Base-by-base conservation (phyloP, 176 grass and related monocot species). In the Raddia distichophylla region DNA sequence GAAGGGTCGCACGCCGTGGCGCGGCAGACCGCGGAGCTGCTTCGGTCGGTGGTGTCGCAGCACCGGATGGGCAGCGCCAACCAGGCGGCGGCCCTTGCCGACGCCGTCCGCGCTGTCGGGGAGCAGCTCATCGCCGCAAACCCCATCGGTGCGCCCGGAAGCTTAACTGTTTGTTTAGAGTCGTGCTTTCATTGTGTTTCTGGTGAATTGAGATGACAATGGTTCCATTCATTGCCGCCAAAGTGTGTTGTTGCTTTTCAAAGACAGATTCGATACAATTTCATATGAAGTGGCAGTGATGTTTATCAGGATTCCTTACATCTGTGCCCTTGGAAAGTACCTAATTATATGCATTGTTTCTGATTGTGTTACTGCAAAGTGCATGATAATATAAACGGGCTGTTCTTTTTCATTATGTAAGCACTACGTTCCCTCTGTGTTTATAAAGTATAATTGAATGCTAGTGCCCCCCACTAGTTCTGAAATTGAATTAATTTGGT, bases 101-200 rank as follows among this genome's bases (percentile, higher is more conserved):
- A 95, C 34, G 93, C 93, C 2, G 83, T 99, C 60, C 88, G 76
- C 35, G 84, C 89, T 17, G 89, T 95, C 7, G 93, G 96, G 47
- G 89, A 99, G 82, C 96, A 99, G 83, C 83, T 99, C 59, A 95
- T 99, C 54, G 84, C 87, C 50, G 93, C 91, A 45, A 99, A 99
- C 50, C 91, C 93, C 17, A 84, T 99, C 2, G 93, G 96, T 93
- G 56, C 10, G 79, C 48, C 37, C 5, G 9, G 52, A 73, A 40
- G 7, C 22, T 83, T 8, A 14, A 11, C 10, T 18, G 18, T 58
- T 5, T 65, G 9, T 6, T 19, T 7, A 10, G 46, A 83, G 57
- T 49, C 69, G 46, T 79, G 48, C 12, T 49, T 17, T 56, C 74
- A 50, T 69, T 7, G 9, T 74, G n/a, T n/a, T 87, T 5, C 17